Conservation (phyloP, 345 rosid species). For the Salix udensis region DNA sequence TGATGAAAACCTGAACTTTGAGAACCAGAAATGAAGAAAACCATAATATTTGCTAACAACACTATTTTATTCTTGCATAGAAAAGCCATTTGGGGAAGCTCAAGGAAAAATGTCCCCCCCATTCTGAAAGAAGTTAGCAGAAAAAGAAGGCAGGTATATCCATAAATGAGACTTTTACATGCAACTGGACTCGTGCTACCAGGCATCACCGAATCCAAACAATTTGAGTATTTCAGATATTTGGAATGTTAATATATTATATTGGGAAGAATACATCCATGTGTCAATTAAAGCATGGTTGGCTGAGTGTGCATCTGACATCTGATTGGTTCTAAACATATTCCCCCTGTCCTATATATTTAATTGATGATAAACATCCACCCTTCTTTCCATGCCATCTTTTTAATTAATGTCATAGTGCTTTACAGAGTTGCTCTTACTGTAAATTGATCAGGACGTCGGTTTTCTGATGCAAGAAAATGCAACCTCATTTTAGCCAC, state of each 20-base stretch:
- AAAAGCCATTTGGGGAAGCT: too few relatives aligned
- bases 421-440: conserved; percentile 32
- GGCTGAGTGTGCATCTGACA: background rate
- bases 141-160: background rate
- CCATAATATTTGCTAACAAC: too few relatives aligned
- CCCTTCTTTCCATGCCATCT: background rate
- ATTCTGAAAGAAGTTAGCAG: too few relatives aligned
- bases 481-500: conserved; percentile 79
- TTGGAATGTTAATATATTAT: background rate
- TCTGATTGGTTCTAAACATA: background rate
- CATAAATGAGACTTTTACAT: too few relatives aligned
- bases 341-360: background rate
- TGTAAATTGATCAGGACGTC: conserved; percentile 84
- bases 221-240: background rate
- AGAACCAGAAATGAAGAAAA: too few relatives aligned
- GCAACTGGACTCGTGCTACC: background rate
- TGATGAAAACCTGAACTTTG: too few relatives aligned
- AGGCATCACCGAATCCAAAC: background rate
- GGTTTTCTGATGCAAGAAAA: conserved; percentile 76
- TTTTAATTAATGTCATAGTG: background rate
- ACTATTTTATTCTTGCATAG: too few relatives aligned
- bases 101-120: too few relatives aligned
- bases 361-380: background rate
- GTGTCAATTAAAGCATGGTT: background rate
- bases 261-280: background rate